phyloP scores from a whole-genome alignment of 1,139 yeast species.

The Geotrichum carabidarum region DNA sequence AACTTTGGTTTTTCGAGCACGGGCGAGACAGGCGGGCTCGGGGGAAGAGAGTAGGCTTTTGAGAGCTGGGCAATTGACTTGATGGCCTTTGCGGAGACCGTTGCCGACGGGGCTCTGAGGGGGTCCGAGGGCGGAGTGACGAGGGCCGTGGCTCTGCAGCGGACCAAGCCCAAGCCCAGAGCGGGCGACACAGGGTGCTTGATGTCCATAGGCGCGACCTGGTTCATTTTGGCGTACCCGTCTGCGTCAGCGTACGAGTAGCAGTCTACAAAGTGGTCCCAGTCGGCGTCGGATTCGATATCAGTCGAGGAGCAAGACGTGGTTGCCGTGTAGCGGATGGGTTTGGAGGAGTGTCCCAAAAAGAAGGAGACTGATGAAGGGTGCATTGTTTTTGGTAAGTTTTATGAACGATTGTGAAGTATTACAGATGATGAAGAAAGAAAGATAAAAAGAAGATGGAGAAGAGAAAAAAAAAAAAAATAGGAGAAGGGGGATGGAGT shows the following conservation, averaged over 20 bases:
- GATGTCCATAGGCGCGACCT: not conserved
- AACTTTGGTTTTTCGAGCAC: not conserved
- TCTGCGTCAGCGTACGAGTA: conserved; percentile 10
- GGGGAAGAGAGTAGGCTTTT: not conserved
- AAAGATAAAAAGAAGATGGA: not conserved
- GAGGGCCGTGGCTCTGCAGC: too few species aligned
- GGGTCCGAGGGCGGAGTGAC: too few species aligned
- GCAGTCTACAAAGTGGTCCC: not conserved
- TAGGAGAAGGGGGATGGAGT: not conserved
- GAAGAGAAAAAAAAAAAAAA: not conserved
- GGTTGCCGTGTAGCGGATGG: not conserved
- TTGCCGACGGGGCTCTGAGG: not conserved
- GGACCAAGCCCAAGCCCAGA: too few species aligned
- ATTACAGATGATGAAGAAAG: not conserved
- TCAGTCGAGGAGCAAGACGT: conserved; percentile 9
- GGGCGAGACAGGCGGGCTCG: not conserved
- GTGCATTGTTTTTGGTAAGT: not conserved
- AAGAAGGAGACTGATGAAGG: conserved; percentile 6
- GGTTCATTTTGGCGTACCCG: conserved; percentile 1
- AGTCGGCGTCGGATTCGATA: conserved; percentile 6
- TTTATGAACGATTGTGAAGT: not conserved
- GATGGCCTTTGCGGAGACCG: not conserved
- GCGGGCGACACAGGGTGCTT: too few species aligned
- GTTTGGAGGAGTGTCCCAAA: conserved; percentile 8
- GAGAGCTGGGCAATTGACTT: not conserved